Evolutionary conservation across 768 basidiomycete species (phyloP).

Genomic region (Trametes sanguinea): DNA sequence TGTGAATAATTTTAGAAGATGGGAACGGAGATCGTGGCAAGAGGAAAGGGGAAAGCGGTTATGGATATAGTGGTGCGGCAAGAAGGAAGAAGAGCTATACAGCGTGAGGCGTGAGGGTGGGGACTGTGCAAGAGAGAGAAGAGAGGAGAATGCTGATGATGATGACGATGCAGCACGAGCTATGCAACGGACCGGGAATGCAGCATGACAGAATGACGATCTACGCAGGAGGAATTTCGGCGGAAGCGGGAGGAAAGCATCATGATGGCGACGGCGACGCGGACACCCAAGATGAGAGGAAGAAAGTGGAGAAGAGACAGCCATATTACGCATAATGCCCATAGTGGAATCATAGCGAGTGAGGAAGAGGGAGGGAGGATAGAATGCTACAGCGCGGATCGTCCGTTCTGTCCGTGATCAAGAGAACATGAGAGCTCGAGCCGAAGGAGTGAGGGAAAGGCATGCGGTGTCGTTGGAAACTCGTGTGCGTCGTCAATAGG

Average conservation of each 20-base stretch:
- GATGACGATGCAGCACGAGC: conserved; percentile 25
- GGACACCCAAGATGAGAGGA: conserved; percentile 9
- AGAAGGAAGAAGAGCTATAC: conserved; percentile 13
- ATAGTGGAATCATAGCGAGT: conserved; percentile 16
- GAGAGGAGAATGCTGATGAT: conserved; percentile 17
- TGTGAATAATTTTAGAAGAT: conserved; percentile 21
- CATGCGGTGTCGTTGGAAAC: conserved; percentile 9
- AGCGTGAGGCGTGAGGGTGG: not conserved
- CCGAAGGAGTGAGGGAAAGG: conserved; percentile 11
- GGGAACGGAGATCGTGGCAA: conserved; percentile 12
- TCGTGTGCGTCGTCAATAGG: conserved; percentile 30
- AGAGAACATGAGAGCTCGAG: conserved; percentile 13
- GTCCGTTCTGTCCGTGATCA: conserved; percentile 26
- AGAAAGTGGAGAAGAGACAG: conserved; percentile 3
- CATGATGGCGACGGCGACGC: conserved; percentile 19
- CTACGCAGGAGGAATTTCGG: conserved; percentile 14
- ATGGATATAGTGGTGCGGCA: conserved; percentile 22
- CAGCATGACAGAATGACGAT: conserved; percentile 22
- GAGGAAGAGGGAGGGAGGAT: conserved; percentile 8
- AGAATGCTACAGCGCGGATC: conserved; percentile 26
- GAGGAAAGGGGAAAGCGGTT: conserved; percentile 14
- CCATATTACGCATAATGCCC: conserved; percentile 23
- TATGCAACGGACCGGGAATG: conserved; percentile 23
- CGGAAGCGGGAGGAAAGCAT: conserved; percentile 15
- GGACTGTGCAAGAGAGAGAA: conserved; percentile 11